Percentiles rank a stretch among this genome's conserved stretches.
Evolutionary conservation across 257 asterid species (phyloP).

Genomic region (Lycium barbarum): DNA sequence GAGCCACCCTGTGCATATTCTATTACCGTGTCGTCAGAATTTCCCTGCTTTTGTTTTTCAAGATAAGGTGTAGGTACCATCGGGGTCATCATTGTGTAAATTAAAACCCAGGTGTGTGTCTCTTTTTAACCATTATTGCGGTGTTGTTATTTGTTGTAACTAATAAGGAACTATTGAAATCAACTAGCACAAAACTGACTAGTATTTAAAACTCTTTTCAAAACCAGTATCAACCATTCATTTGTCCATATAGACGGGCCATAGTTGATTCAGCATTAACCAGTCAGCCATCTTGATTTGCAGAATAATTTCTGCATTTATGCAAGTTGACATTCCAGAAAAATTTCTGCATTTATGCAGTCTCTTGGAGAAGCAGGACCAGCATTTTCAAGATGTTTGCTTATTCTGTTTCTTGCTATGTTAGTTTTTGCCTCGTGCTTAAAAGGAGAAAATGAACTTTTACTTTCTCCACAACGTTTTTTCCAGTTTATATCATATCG

Average conservation of each 20-base stretch:
- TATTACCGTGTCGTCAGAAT: not conserved
- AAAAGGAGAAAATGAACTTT: not conserved
- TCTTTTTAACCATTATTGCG: not conserved
- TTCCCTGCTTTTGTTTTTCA: constrained; percentile 3
- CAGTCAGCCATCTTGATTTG: too few species aligned
- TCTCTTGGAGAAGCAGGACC: not conserved
- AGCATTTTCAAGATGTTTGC: not conserved
- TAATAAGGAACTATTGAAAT: not conserved
- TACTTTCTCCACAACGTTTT: not conserved
- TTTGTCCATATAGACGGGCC: too few species aligned
- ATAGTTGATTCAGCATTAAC: too few species aligned
- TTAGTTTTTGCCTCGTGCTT: not conserved
- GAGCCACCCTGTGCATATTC: not conserved
- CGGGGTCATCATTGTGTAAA: not conserved
- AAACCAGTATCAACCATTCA: not conserved
- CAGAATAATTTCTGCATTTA: too few species aligned
- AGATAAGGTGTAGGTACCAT: not conserved
- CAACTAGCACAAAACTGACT: not conserved
- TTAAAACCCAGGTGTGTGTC: not conserved
- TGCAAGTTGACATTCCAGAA: not conserved
- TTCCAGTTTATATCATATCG: not conserved
- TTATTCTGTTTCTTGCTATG: too few species aligned
- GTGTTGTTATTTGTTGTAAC: not conserved
- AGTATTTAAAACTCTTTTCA: not conserved
- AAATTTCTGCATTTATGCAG: not conserved